Evolutionary conservation across 2,329 filamentous ascomycete species (phyloP), one percentile per base, ranked within the genome.

Genomic region (Aspergillus sp.): DNA sequence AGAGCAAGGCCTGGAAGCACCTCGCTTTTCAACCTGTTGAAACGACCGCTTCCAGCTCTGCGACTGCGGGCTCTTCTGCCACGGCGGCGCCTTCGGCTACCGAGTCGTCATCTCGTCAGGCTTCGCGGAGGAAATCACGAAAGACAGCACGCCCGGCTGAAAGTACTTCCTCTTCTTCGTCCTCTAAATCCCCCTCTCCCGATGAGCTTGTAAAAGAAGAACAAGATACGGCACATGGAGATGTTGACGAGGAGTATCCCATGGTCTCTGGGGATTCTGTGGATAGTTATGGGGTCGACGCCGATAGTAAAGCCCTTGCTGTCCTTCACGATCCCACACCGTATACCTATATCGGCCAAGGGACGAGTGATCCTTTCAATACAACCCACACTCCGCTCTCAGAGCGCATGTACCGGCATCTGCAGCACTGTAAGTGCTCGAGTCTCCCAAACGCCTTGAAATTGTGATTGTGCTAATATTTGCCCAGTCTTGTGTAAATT

Each of bases 1-100:
- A 73, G 58, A 68, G 64, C 57, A 74, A 73, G 60, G 66, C 71
- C 31, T 76, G 69, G 68, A 75, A 75, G 47, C 69, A 74, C 19
- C 56, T 74, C 52, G 67, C 71, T 39, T 76, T 71, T 50, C 71
- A 71, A 39, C 68, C 70, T 9, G 63, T 69, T 25, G 66, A 71
- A 52, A 69, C 64, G 31, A 58, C 63, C 6, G 46, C 65, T 19
- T 62, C 63, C 52, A 57, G 52, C 44, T 60, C 61, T 25, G 45
- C 59, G 19, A 51, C 59, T 6, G 35, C 58, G 4, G 33, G 56
- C 8, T 31, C 56, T 19, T 41, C 56, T 15, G 37, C 54, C 6
- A 39, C 57, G 6, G 14, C 54, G 41, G 51, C 44, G 14, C n/a
- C 56, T 14, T 6, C 12, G 12, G 15, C 52, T 19, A 37, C 37